Evolutionary conservation across 441 rosid species (phyloP).

Genomic region (Croton laevigatus): DNA sequence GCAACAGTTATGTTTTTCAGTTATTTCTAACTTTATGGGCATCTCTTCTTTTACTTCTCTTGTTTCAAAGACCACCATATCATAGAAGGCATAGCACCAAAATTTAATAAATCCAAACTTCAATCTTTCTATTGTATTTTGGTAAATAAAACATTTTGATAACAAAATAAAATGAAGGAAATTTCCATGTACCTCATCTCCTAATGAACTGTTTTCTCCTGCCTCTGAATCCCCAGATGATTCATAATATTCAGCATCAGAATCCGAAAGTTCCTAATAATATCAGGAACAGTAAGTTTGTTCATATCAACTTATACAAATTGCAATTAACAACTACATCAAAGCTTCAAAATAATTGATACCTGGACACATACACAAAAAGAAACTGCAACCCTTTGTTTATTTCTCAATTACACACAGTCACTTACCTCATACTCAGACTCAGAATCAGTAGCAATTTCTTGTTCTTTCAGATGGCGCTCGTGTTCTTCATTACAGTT

Average conservation of each 20-base stretch:
- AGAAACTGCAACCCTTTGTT: not conserved
- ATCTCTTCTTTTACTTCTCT: not conserved
- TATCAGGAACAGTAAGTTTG: not conserved
- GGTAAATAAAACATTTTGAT: not conserved
- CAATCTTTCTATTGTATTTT: not conserved
- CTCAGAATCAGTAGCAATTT: slow-evolving; percentile 1
- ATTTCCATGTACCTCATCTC: slow-evolving; percentile 45
- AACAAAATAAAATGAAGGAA: slow-evolving; percentile 16
- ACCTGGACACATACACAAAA: not conserved
- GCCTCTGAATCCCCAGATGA: slow-evolving; percentile 32
- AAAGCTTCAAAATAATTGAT: too few relatives aligned
- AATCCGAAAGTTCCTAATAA: slow-evolving; percentile 39
- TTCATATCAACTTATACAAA: not conserved
- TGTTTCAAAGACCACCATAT: not conserved
- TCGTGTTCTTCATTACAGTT: not conserved
- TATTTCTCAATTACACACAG: not conserved
- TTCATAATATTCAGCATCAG: slow-evolving; percentile 39
- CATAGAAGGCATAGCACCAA: not conserved
- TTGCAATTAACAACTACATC: not conserved
- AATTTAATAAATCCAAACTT: not conserved
- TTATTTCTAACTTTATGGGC: not conserved
- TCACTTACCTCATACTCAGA: not conserved
- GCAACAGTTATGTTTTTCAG: not conserved
- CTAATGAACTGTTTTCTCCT: slow-evolving; percentile 33
- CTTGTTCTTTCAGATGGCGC: not conserved